These are phyloP conservation scores for Candida krabiensis DNA, from an alignment of 805 yeast species.

Conservation along the genomic window DNA sequence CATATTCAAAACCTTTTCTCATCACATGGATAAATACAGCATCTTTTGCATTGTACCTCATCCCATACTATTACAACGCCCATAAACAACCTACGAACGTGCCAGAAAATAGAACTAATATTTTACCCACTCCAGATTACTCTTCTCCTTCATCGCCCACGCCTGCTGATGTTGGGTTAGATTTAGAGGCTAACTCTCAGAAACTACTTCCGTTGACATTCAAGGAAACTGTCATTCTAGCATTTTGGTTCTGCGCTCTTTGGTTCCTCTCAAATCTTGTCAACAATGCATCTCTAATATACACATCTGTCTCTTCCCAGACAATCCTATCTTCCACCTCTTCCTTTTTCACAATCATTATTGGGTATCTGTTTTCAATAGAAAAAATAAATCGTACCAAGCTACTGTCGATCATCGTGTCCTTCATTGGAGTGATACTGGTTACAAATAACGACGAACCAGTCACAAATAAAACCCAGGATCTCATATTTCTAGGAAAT, in stretches of 20 bases:
- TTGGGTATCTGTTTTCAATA: conserved; percentile 72
- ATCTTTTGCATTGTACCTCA: conserved; percentile 73
- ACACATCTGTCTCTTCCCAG: conserved; percentile 91
- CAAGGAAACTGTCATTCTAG: conserved; percentile 67
- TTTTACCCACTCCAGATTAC: neutral
- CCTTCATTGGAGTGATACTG: conserved; percentile 76
- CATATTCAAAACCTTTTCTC: conserved; percentile 84
- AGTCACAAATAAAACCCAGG: conserved; percentile 31
- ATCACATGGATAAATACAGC: conserved; percentile 92
- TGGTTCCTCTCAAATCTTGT: conserved; percentile 92
- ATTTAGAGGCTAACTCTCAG: neutral
- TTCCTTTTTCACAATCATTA: conserved; percentile 84
- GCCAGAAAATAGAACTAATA: neutral
- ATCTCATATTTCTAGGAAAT: conserved; percentile 60
- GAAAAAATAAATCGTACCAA: conserved; percentile 69
- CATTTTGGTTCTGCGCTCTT: conserved; percentile 78
- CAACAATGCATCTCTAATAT: conserved; percentile 82
- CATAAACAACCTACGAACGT: conserved; percentile 5
- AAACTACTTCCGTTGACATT: conserved; percentile 33
- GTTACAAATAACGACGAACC: conserved; percentile 68
- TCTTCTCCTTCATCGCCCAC: too few relatives aligned
- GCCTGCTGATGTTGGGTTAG: too few relatives aligned
- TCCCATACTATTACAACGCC: conserved; percentile 45
- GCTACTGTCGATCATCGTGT: conserved; percentile 64
- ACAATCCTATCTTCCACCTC: conserved; percentile 91